Percentiles rank a stretch among this genome's conserved stretches.
Conservation (phyloP, 2,329 filamentous ascomycete species). For the Microdochium trichocladiopsis region DNA sequence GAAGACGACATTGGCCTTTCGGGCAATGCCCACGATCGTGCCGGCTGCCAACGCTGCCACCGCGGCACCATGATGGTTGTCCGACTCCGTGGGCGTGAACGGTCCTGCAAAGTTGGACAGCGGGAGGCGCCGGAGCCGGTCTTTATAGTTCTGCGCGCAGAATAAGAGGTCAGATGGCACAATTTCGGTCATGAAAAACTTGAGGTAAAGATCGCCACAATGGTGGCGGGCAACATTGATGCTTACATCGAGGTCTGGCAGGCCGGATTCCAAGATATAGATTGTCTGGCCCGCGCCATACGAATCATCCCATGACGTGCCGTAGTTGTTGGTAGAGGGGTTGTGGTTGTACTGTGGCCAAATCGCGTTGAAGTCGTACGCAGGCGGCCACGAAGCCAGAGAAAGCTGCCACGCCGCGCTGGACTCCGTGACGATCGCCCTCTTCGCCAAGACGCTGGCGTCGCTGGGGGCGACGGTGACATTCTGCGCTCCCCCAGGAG, state of each 20-base stretch:
- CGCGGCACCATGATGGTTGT: neutral
- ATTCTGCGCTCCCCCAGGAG: neutral
- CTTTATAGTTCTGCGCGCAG: no score
- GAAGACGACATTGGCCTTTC: neutral
- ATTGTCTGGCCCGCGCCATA: neutral
- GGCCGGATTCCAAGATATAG: neutral
- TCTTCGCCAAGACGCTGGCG: neutral
- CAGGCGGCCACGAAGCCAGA: neutral
- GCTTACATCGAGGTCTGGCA: no score
- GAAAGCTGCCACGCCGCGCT: neutral
- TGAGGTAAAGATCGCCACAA: no score
- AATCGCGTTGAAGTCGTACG: neutral
- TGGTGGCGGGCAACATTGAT: no score
- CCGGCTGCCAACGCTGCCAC: neutral
- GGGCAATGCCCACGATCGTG: neutral
- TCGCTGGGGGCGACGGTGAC: neutral
- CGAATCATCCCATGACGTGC: neutral
- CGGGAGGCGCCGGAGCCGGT: no score
- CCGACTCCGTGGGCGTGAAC: no score
- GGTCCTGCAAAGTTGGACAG: no score
- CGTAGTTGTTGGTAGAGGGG: neutral
- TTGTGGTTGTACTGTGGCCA: neutral
- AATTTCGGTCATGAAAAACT: no score
- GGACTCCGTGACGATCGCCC: neutral
- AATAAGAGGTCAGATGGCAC: no score